These are phyloP conservation scores for Oleoguttula mirabilis DNA, from an alignment of 495 filamentous ascomycete species.

Conservation along the genomic window DNA sequence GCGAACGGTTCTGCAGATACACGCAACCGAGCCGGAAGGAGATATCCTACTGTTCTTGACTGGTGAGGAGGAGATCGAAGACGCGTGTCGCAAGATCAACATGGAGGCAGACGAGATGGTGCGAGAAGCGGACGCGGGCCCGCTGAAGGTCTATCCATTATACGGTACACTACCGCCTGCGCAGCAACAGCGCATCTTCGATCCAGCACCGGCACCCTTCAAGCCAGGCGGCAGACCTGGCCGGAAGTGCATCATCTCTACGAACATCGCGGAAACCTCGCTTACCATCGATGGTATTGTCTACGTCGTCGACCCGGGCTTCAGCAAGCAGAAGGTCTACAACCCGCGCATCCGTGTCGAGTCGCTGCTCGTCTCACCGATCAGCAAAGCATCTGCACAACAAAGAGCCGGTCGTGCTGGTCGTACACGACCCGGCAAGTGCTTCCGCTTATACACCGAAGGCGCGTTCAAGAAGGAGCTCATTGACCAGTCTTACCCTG, in stretches of 20 bases:
- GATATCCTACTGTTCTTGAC: constrained; percentile 95
- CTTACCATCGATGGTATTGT: constrained; percentile 99
- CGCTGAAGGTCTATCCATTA: constrained; percentile 78
- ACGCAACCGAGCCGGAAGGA: constrained; percentile 81
- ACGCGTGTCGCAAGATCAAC: constrained; percentile 79
- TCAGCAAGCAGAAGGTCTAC: constrained; percentile 99
- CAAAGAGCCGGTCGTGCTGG: constrained; percentile 63
- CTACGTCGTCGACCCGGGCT: constrained; percentile 96
- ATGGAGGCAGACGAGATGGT: constrained; percentile 86
- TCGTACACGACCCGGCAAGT: constrained; percentile 90
- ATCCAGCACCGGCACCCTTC: constrained; percentile 62
- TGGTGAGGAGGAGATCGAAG: constrained; percentile 98
- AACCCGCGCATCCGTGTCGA: constrained; percentile 94
- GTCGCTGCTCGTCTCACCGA: constrained; percentile 87
- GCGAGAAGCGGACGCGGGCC: constrained; percentile 79
- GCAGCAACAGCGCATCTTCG: constrained; percentile 92
- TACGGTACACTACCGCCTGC: constrained; percentile 86
- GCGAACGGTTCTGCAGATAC: constrained; percentile 90
- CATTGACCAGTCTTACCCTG: constrained; percentile 91
- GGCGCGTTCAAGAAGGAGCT: constrained; percentile 95
- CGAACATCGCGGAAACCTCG: constrained; percentile 95
- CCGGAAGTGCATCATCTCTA: constrained; percentile 89
- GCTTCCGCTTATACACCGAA: constrained; percentile 92
- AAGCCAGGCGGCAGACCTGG: constrained; percentile 71
- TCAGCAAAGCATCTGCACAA: constrained; percentile 96